Evolutionary conservation across 768 basidiomycete genomes (phyloP).

Genomic region (Russula earlei): DNA sequence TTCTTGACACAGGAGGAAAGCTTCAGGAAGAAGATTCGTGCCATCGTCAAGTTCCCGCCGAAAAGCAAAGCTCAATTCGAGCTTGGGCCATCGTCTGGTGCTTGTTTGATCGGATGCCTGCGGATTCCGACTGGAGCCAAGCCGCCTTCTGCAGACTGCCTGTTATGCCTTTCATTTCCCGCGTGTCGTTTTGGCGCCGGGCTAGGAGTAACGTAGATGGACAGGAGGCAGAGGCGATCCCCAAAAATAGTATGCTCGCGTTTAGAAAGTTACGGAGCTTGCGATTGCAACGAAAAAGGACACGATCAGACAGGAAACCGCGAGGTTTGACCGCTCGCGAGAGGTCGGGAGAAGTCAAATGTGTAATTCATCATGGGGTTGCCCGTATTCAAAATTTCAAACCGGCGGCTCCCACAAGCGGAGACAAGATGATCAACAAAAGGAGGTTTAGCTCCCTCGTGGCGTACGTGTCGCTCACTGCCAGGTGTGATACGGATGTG

Average conservation of each 20-base stretch:
- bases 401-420: conserved; percentile 13
- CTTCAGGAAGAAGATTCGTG: conserved; percentile 27
- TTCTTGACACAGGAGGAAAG: conserved; percentile 27
- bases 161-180: conserved; percentile 16
- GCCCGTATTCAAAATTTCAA: conserved; percentile 13
- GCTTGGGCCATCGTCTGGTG: neutral
- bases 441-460: conserved; percentile 16
- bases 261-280: conserved; percentile 12
- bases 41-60: conserved; percentile 29
- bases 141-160: conserved; percentile 18
- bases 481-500: conserved; percentile 13
- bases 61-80: conserved; percentile 3
- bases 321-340: conserved; percentile 8
- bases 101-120: conserved; percentile 4
- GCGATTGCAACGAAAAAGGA: conserved; percentile 1
- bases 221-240: neutral
- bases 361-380: conserved; percentile 6
- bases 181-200: conserved; percentile 8
- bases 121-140: conserved; percentile 15
- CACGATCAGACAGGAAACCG: conserved; percentile 13
- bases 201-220: neutral
- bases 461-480: conserved; percentile 12
- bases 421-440: conserved; percentile 10
- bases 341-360: conserved; percentile 15
- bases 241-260: neutral